Evolutionary conservation across 345 rosid genomes (phyloP), one percentile per base, ranked within the genome.

Genomic region (Conringia planisiliqua): DNA sequence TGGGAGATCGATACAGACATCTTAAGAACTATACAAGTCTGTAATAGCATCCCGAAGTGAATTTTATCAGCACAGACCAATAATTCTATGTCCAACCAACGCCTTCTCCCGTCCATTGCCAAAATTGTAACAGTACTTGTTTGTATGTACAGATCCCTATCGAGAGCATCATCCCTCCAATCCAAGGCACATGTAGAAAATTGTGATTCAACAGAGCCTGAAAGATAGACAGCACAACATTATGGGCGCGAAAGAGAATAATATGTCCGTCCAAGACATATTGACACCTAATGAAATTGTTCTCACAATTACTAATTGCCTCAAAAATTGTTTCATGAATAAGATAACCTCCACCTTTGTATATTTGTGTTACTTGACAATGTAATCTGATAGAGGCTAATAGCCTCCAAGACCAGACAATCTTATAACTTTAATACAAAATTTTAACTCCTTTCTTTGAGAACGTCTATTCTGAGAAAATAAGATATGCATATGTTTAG

Each of bases 21-120:
- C 39, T 65, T 20, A 58, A 51, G 27, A 51, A 43, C 61, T 43
- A 58, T 61, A 68, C 38, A 66, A 35, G 66, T 73, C 27, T 66
- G 51, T 46, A 59, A 72, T 66, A 63, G 47, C 51, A 71, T 59
- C 59, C 39, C 69, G 52, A 72, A 66, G 72, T 68, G 72, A 72
- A 73, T 36, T 32, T 58, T 58, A 66, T 54, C 43, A 64, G 66
- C 63, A 78, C 92, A 82, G 63, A 95, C 99, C 96, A 90, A 82
- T 77, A 86, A 81, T 44, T 85, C 80, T 80, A 92, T 88, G 84
- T 95, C 99, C 81, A 95, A 77, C 99, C 99, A 95, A 64, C 99
- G 87, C 80, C 97, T 85, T 83, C 92, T 92, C 68, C 99, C 99
- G 75, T 95, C 99, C 99, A 95, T 95, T 62, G 99, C 99, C 89